These are phyloP conservation scores for Gonium pectorale DNA, from an alignment of 139 green algal genomes.

Conservation along the genomic window DNA sequence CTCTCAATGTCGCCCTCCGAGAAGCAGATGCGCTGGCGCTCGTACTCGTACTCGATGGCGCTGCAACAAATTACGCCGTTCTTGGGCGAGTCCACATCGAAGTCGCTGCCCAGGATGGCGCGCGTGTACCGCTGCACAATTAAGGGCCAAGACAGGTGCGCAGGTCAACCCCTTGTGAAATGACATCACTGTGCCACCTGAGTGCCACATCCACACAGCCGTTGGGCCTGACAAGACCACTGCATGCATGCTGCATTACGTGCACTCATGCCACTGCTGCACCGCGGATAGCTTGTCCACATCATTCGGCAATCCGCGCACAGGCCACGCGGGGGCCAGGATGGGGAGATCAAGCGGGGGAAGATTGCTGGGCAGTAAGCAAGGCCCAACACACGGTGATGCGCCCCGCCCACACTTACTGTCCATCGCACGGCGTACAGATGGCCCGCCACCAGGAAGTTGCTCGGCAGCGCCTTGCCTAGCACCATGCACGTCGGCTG, in stretches of 20 bases:
- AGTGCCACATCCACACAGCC: not conserved
- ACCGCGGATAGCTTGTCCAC: not conserved
- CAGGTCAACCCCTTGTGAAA: not conserved
- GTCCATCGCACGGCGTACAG: not conserved
- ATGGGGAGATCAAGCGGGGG: not conserved
- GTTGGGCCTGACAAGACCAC: not conserved
- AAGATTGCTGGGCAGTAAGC: not conserved
- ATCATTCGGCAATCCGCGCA: not conserved
- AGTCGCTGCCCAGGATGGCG: not conserved
- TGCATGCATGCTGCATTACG: not conserved
- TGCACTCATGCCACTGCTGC: not conserved
- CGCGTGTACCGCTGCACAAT: constrained; percentile 2
- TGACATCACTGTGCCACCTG: not conserved
- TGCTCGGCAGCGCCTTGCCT: not conserved
- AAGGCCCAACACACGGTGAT: constrained; percentile 5
- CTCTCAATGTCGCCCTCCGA: not conserved
- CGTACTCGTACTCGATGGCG: not conserved
- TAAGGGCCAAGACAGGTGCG: not conserved
- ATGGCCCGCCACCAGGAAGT: not conserved
- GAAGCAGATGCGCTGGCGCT: constrained; percentile 10
- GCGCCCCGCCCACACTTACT: not conserved
- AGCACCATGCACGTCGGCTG: constrained; percentile 9
- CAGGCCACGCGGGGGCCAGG: not conserved
- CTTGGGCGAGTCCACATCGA: not conserved
- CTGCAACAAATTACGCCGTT: constrained; percentile 5